Evolutionary conservation across 225 moss, liverwort and hornwort genomes (phyloP), one percentile per base, ranked within the genome.

Genomic region (Marchantia polymorpha): DNA sequence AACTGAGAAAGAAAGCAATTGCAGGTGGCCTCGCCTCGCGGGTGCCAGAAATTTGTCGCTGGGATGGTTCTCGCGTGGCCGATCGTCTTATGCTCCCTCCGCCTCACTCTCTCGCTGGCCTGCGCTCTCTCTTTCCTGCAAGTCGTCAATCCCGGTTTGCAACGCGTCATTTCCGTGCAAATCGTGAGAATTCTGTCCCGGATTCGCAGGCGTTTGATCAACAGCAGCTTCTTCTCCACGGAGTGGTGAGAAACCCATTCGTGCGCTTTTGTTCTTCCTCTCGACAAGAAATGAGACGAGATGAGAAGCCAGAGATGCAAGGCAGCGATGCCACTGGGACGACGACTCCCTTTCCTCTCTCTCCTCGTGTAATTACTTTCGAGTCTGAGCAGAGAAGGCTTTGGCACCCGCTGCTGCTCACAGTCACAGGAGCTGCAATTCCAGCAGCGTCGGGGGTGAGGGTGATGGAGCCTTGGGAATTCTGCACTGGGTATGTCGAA

Each of bases 1-100:
- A 51, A 52, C 25, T 22, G 12, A 4, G 13, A 29, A 56, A 14
- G 8, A 31, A 74, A 9, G 29, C 26, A 56, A 20, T 53, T 56
- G 22, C 59, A 75, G 56, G 13, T n/a, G n/a, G n/a, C n/a, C n/a
- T n/a, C 0, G 54, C 14, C 27, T 27, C 23, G 10, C 53, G 20
- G 75, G 31, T 53, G 60, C 7, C 0, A 39, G 39, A 5, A n/a
- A n/a, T n/a, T n/a, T n/a, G 39, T 39, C 39, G 39, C 39, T 63
- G 76, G 68, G 69, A 87, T 87, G 87, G 79, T 87, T 66, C 78
- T 84, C 26, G 79, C 84, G 72, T 84, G 75, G 87, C 83, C 83
- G 29, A 68, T 87, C 56, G 52, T 84, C 73, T 31, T 87, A 6
- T 87, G 78, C 73, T 82, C 87, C 5, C 74, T 82, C 51, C 87